phyloP scores from a whole-genome alignment of 2,329 filamentous ascomycete species.

The Ceratocystis diversiconidia region DNA sequence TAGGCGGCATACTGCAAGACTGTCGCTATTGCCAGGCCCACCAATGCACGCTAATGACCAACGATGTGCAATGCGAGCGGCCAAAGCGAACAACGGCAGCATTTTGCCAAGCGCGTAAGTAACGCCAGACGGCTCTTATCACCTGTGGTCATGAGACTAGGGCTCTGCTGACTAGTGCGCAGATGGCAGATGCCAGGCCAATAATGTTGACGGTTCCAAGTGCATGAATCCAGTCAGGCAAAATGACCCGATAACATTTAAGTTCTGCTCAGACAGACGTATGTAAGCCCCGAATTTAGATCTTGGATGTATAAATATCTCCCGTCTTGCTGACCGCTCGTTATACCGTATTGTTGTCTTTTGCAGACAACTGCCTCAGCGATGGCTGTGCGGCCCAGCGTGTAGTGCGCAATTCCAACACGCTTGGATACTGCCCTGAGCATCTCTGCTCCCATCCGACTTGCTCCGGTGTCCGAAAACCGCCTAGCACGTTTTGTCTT shows the following conservation, averaged over 20 bases:
- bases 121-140: background rate
- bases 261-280: conserved; percentile 21
- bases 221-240: conserved; percentile 21
- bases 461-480: conserved; percentile 16
- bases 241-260: conserved; percentile 20
- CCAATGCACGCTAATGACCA: conserved; percentile 10
- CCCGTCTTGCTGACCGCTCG: background rate
- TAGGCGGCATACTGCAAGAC: background rate
- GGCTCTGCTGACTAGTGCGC: background rate
- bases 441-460: conserved; percentile 21
- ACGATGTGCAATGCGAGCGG: conserved; percentile 3
- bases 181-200: conserved; percentile 19
- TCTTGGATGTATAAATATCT: background rate
- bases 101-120: conserved; percentile 16
- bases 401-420: background rate
- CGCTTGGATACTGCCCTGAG: conserved; percentile 19
- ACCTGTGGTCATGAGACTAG: background rate
- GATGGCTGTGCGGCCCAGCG: conserved; percentile 17
- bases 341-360: background rate
- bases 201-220: conserved; percentile 4
- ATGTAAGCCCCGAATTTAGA: conserved; percentile 1
- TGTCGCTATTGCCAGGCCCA: conserved; percentile 6
- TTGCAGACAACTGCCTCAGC: conserved; percentile 20
- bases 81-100: conserved; percentile 8
- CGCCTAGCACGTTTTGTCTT: conserved; percentile 17